Conservation (phyloP, 2,329 filamentous ascomycete species). For the Ceratocystiopsis sp. region DNA sequence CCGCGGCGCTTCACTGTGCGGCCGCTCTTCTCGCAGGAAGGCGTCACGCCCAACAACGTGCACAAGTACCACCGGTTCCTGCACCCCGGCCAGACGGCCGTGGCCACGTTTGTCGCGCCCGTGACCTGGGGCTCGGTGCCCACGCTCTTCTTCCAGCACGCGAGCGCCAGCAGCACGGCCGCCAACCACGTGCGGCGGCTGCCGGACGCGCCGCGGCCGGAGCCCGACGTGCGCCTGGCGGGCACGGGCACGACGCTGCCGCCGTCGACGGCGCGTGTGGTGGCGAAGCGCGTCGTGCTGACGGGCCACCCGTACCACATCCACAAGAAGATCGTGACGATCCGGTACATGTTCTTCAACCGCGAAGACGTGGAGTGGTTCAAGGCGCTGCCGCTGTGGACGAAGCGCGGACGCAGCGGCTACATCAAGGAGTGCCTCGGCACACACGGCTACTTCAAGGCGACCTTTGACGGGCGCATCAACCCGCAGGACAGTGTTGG, state of each 20-base stretch:
- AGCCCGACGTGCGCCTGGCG: slow-evolving; percentile 47
- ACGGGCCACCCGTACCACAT: slow-evolving; percentile 98
- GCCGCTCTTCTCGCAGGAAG: slow-evolving; percentile 77
- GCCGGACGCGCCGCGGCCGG: slow-evolving; percentile 18
- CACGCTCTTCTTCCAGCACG: slow-evolving; percentile 66
- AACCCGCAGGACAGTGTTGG: slow-evolving; percentile 91
- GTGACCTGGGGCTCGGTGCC: slow-evolving; percentile 88
- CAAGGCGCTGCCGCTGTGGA: slow-evolving; percentile 92
- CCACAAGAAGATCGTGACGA: slow-evolving; percentile 91
- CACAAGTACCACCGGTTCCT: slow-evolving; percentile 92
- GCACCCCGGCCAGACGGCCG: slow-evolving; percentile 75
- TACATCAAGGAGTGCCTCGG: slow-evolving; percentile 89
- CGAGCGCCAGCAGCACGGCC: slow-evolving; percentile 20
- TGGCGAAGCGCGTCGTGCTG: slow-evolving; percentile 85
- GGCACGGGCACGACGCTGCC: slow-evolving; percentile 77
- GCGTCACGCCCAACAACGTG: slow-evolving; percentile 86
- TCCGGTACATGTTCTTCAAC: slow-evolving; percentile 99
- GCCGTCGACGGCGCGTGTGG: slow-evolving; percentile 57
- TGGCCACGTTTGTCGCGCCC: slow-evolving; percentile 80
- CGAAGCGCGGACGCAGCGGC: slow-evolving; percentile 68
- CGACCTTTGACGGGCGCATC: slow-evolving; percentile 88
- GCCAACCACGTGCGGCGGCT: slow-evolving; percentile 10
- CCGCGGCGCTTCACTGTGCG: slow-evolving; percentile 75
- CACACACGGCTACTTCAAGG: slow-evolving; percentile 99
- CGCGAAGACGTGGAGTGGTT: slow-evolving; percentile 92